Evolutionary conservation across 768 basidiomycete genomes (phyloP).

Genomic region (Multifurca ochricompacta): DNA sequence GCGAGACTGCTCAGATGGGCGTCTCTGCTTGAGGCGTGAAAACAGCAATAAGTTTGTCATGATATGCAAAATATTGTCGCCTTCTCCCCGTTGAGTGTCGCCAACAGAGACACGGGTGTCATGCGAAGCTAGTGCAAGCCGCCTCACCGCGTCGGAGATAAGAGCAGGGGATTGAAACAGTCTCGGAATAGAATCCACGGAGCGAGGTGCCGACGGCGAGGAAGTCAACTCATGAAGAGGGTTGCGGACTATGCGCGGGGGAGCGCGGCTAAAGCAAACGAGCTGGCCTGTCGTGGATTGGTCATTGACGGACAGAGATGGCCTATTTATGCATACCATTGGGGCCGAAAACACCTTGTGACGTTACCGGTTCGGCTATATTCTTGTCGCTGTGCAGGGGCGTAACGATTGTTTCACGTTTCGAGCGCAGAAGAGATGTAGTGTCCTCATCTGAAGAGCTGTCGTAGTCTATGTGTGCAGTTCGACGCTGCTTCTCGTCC

Average conservation of each 20-base stretch:
- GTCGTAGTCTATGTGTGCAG: constrained; percentile 43
- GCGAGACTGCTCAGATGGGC: constrained; percentile 36
- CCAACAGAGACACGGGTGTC: constrained; percentile 39
- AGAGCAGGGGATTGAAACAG: constrained; percentile 57
- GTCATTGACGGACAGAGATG: neutral
- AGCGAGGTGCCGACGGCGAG: constrained; percentile 32
- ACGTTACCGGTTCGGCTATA: constrained; percentile 75
- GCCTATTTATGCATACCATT: constrained; percentile 47
- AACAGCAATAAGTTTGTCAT: constrained; percentile 71
- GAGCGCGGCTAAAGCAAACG: constrained; percentile 77
- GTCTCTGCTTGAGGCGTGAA: constrained; percentile 44
- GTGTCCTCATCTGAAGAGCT: constrained; percentile 62
- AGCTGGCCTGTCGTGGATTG: constrained; percentile 55
- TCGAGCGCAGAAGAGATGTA: constrained; percentile 29
- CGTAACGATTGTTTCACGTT: constrained; percentile 44
- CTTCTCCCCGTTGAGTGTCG: constrained; percentile 39
- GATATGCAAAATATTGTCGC: constrained; percentile 57
- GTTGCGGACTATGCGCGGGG: constrained; percentile 63
- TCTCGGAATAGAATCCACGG: constrained; percentile 25
- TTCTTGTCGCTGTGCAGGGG: constrained; percentile 64
- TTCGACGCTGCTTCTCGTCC: constrained; percentile 38
- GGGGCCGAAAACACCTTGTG: constrained; percentile 83
- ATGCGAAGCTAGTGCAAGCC: constrained; percentile 51
- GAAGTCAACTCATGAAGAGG: constrained; percentile 40
- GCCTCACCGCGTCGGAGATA: constrained; percentile 65